Percentiles rank a stretch among this genome's conserved stretches.
Conservation (phyloP, 177 flowering plant genomes). For the Vitis hybrid region DNA sequence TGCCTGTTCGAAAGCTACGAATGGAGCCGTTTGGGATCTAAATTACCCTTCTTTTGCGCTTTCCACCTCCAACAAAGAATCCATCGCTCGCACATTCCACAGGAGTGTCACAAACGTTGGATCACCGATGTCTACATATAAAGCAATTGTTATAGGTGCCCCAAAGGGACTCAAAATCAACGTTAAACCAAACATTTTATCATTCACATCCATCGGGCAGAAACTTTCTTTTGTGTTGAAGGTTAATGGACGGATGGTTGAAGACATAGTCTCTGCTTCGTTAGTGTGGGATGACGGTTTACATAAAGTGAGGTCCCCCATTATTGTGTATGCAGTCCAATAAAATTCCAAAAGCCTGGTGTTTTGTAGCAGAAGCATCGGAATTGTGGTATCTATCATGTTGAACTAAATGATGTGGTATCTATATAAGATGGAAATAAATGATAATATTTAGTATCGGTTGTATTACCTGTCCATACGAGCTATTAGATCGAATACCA, state of each 20-base stretch:
- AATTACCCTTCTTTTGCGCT: not conserved
- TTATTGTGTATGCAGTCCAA: constrained; percentile 15
- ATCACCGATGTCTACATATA: not conserved
- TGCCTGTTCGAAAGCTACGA: not conserved
- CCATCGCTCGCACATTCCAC: not conserved
- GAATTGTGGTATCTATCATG: no score
- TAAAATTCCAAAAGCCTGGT: not conserved
- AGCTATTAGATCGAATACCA: no score
- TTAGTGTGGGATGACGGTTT: constrained; percentile 31
- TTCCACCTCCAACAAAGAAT: no score
- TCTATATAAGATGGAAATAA: no score
- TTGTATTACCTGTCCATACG: no score
- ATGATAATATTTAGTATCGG: no score
- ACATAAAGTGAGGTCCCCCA: constrained; percentile 28
- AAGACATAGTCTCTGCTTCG: constrained; percentile 12
- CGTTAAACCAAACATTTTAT: constrained; percentile 7
- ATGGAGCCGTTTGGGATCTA: not conserved
- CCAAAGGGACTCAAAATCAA: not conserved
- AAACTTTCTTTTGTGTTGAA: constrained; percentile 10
- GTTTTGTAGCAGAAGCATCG: no score
- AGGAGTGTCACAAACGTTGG: no score
- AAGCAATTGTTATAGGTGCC: no score
- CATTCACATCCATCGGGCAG: constrained; percentile 14
- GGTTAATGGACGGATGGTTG: constrained; percentile 11
- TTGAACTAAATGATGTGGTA: no score